These are phyloP conservation scores for Xylariaceae sp. DNA, from an alignment of 2,329 filamentous ascomycete species.

Conservation along the genomic window DNA sequence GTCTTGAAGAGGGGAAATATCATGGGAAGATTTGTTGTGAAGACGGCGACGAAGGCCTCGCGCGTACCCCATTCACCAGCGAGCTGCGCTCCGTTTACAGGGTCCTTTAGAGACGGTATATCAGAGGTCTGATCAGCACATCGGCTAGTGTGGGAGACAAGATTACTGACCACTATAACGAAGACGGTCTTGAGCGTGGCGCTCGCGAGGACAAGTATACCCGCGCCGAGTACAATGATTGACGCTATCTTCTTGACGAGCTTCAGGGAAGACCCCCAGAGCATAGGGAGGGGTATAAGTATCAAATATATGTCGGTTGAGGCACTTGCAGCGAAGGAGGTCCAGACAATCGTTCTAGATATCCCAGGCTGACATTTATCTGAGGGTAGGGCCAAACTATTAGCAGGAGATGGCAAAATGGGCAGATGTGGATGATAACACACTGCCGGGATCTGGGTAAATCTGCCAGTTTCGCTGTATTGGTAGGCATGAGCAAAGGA, in stretches of 20 bases:
- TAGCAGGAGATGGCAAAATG: conserved; percentile 11
- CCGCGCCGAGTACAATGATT: conserved; percentile 47
- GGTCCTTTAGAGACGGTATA: conserved; percentile 41
- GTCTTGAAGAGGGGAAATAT: conserved; percentile 53
- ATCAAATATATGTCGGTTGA: conserved; percentile 66
- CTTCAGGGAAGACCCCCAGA: conserved; percentile 48
- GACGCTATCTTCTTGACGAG: conserved; percentile 47
- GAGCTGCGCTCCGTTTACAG: conserved; percentile 48
- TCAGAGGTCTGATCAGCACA: not conserved
- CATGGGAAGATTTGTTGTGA: conserved; percentile 53
- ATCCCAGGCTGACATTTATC: conserved; percentile 54
- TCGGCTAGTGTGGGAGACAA: not conserved
- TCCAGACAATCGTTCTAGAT: conserved; percentile 54
- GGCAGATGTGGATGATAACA: conserved; percentile 34
- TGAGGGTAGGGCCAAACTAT: conserved; percentile 20
- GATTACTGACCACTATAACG: conserved; percentile 43
- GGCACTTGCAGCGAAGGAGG: conserved; percentile 59
- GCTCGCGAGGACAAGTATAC: conserved; percentile 50
- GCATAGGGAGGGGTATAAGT: conserved; percentile 62
- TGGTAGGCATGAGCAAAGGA: conserved; percentile 56
- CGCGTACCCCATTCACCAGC: conserved; percentile 52
- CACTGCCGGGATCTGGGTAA: conserved; percentile 59
- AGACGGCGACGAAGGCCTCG: conserved; percentile 53
- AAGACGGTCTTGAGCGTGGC: conserved; percentile 48
- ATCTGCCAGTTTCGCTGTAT: conserved; percentile 62